These are phyloP conservation scores for Potentilla sterilis DNA, from an alignment of 306 rosid genomes.

Conservation along the genomic window DNA sequence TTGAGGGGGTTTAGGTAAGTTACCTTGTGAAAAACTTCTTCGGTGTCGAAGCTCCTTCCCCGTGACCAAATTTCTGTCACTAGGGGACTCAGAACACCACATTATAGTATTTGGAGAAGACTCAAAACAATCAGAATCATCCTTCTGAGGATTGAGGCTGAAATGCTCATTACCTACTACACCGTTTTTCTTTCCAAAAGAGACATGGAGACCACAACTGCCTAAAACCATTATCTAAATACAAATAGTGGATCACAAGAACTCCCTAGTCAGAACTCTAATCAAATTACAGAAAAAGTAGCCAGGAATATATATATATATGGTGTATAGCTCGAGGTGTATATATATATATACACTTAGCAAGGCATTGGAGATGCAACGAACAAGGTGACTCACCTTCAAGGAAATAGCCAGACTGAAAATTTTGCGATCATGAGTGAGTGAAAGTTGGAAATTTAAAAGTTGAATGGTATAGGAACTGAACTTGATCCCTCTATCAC, in stretches of 20 bases:
- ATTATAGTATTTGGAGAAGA: neutral
- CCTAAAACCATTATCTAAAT: neutral
- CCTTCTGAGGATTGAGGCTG: neutral
- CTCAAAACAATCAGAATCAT: neutral
- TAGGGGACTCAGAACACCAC: neutral
- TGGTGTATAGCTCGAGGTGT: neutral
- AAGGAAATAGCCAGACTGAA: neutral
- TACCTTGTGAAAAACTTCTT: neutral
- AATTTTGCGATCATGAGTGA: neutral
- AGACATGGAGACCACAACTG: neutral
- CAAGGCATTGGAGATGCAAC: neutral
- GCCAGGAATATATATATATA: neutral
- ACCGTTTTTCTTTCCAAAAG: neutral
- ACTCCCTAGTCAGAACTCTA: neutral
- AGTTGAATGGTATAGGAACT: neutral
- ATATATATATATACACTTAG: neutral
- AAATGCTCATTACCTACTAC: neutral
- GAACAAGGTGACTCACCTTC: neutral
- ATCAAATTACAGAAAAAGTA: neutral
- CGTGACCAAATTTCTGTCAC: neutral
- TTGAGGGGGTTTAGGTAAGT: neutral
- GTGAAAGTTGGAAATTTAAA: neutral
- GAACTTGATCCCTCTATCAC: neutral
- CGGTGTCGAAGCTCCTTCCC: neutral
- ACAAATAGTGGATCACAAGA: neutral